Percentiles rank a stretch among this genome's conserved stretches.
phyloP scores from a whole-genome alignment of 148 eudicot species.

The Diospyros lotus region DNA sequence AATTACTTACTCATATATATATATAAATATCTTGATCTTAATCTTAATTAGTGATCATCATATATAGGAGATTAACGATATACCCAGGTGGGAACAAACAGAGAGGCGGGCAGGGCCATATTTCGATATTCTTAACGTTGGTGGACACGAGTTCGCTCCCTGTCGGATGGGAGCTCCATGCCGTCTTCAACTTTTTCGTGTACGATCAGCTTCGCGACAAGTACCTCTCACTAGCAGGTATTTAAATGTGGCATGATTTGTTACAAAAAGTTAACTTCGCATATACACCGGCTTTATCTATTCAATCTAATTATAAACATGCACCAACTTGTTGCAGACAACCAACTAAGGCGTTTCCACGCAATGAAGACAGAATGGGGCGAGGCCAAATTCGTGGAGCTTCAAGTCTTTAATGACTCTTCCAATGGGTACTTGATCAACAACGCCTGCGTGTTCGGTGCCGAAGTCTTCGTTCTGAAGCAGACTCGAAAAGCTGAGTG shows the following conservation, averaged over 20 bases:
- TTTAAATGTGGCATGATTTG: too few species aligned
- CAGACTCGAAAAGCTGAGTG: constrained; percentile 19
- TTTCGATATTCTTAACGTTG: too few species aligned
- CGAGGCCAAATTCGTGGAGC: constrained; percentile 12
- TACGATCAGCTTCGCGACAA: too few species aligned
- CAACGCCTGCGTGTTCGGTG: constrained; percentile 21
- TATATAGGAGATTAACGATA: too few species aligned
- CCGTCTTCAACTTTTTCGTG: too few species aligned
- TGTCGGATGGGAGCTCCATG: too few species aligned
- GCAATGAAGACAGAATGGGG: constrained; percentile 22
- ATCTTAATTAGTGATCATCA: too few species aligned
- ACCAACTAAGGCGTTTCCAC: constrained; percentile 15
- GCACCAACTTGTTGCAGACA: neutral
- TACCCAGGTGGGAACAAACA: too few species aligned
- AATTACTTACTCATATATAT: neutral
- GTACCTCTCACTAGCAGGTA: too few species aligned
- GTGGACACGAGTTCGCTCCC: too few species aligned
- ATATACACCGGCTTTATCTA: neutral
- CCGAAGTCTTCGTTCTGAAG: constrained; percentile 17
- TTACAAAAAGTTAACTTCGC: too few species aligned
- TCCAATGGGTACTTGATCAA: constrained; percentile 21
- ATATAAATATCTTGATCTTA: neutral
- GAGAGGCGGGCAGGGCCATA: too few species aligned
- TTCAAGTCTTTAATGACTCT: constrained; percentile 6
- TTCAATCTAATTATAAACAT: neutral